Base-by-base conservation (phyloP, 2,329 filamentous ascomycete genomes). In the Penicillium sp. region DNA sequence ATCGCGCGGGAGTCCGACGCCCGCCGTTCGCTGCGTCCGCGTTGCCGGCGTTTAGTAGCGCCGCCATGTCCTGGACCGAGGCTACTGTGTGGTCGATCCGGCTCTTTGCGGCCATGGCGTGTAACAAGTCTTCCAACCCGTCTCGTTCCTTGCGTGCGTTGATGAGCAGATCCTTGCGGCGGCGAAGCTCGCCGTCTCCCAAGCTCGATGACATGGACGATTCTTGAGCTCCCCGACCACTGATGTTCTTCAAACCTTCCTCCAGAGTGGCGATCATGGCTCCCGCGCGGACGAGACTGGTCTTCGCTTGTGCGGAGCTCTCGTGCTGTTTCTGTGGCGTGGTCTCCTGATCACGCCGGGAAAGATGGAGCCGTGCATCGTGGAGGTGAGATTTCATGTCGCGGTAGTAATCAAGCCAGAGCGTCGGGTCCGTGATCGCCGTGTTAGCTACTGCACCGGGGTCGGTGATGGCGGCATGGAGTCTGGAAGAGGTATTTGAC, bases 301-400 rank as follows among this genome's bases (percentile, higher is more conserved):
- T 82, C 75, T 88, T 88, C 45, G 86, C 86, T 28, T 83, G 82
- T 6, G 85, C 84, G 8, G 83, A 82, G n/a, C 82, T 83, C 66
- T 87, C 83, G 68, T 88, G 86, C 71, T 88, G 86, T 55, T 81
- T 80, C 59, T 85, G 83, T 2, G 85, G 82, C 3, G 81, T 82
- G 1, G 78, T 80, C 11, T 85, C 85, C 65, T 86, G 83, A 62
- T 89, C 86, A 12, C 86, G 74, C 47, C 82, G 77, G 48, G 84
- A 86, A n/a, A 89, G 74, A 67, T 83, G 81, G 20, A 85, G 72
- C 8, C 86, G 72, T 2, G 85, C 84, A 58, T 86, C 82, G 65
- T 87, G 85, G n/a, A 89, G 76, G 58, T 84, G 82, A 7, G 77
- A 71, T 71, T 88, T 88, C 64, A 88, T 77, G 54, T 87, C 83